phyloP scores from a whole-genome alignment of 2,329 filamentous ascomycete species.

The Epichloe gansuensis region DNA sequence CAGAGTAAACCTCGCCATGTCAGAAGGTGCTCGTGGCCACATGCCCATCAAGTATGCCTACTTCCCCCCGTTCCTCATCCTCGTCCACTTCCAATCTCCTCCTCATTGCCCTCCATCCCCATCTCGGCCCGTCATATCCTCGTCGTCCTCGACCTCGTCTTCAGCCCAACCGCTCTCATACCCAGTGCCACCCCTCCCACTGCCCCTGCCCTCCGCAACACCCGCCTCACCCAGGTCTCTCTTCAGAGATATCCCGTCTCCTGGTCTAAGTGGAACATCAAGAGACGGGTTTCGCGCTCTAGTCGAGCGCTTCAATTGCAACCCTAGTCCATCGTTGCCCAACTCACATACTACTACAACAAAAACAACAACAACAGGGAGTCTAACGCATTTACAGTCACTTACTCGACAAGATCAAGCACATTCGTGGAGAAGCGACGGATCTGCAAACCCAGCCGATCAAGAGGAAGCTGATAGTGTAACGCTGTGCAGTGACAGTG shows the following conservation, averaged over 20 bases:
- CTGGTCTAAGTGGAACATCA: slow-evolving; percentile 10
- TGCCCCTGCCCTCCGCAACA: neutral
- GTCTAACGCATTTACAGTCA: slow-evolving; percentile 30
- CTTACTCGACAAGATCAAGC: slow-evolving; percentile 42
- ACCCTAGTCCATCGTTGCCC: slow-evolving; percentile 12
- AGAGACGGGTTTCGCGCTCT: slow-evolving; percentile 12
- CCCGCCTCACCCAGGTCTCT: neutral
- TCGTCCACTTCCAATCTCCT: slow-evolving; percentile 15
- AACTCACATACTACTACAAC: neutral
- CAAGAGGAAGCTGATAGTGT: slow-evolving; percentile 31
- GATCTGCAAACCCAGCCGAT: slow-evolving; percentile 25
- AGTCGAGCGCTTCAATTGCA: slow-evolving; percentile 15
- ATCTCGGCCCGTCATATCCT: neutral
- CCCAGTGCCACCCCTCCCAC: neutral
- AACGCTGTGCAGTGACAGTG: slow-evolving; percentile 3
- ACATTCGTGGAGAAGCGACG: slow-evolving; percentile 22
- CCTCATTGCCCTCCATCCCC: slow-evolving; percentile 1
- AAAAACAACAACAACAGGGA: slow-evolving; percentile 11
- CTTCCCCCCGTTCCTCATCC: slow-evolving; percentile 21
- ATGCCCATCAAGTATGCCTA: slow-evolving; percentile 43
- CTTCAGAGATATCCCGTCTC: neutral
- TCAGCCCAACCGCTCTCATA: neutral
- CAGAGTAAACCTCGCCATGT: slow-evolving; percentile 39
- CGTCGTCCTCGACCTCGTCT: neutral
- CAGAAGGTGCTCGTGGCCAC: slow-evolving; percentile 41